Evolutionary conservation across 1,139 yeast species (phyloP).

Genomic region (Waltiozyma sp.): DNA sequence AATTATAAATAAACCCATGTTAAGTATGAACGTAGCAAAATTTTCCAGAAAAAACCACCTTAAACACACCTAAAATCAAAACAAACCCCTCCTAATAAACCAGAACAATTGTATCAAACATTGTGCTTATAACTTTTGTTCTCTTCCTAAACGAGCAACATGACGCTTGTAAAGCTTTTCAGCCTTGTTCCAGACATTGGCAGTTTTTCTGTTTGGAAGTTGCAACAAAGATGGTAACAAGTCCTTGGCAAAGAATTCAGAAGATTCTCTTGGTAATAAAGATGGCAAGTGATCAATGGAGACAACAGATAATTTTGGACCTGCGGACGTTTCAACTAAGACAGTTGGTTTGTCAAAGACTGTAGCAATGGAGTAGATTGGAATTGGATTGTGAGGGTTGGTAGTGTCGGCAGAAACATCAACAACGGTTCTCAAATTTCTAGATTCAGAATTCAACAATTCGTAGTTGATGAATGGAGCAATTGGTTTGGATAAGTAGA

Average conservation of each 20-base stretch:
- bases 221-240: constrained; percentile 80
- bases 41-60: no score
- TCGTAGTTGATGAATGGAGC: constrained; percentile 79
- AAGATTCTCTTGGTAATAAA: constrained; percentile 90
- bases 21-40: no score
- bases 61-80: no score
- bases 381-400: constrained; percentile 95
- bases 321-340: constrained; percentile 59
- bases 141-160: constrained; percentile 49
- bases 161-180: constrained; percentile 73
- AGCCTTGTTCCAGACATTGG: constrained; percentile 91
- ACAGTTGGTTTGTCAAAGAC: constrained; percentile 89
- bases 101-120: no score
- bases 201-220: constrained; percentile 66
- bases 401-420: constrained; percentile 99
- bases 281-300: constrained; percentile 98
- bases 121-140: constrained; percentile 22
- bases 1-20: no score
- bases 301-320: constrained; percentile 82
- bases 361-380: constrained; percentile 83
- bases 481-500: constrained; percentile 85
- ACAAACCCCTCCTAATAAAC: no score
- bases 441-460: constrained; percentile 44
- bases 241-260: constrained; percentile 81
- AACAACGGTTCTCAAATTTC: constrained; percentile 84